Evolutionary conservation across 2,329 filamentous ascomycete species (phyloP).

Genomic region (Ophiostoma sp.): DNA sequence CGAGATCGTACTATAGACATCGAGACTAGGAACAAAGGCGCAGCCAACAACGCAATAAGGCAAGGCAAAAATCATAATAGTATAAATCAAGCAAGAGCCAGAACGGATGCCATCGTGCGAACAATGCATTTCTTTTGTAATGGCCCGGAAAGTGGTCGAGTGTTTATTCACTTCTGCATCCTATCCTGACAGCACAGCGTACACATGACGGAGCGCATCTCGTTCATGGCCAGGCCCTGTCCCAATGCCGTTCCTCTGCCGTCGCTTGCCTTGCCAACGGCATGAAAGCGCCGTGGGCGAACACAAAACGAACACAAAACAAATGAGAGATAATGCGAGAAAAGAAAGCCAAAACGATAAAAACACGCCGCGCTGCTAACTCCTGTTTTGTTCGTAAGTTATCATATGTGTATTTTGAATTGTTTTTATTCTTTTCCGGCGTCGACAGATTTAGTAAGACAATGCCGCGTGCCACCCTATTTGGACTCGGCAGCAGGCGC

Average conservation of each 20-base stretch:
- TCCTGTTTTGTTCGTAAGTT: neutral
- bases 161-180: neutral
- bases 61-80: neutral
- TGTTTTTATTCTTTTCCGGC: neutral
- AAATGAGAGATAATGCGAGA: neutral
- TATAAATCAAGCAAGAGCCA: neutral
- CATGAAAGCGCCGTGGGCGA: neutral
- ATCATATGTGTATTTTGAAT: neutral
- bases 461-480: neutral
- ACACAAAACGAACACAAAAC: neutral
- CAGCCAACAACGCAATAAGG: neutral
- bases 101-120: conserved; percentile 3
- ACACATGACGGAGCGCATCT: neutral
- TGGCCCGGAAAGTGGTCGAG: neutral
- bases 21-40: neutral
- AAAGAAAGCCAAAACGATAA: neutral
- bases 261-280: too few relatives aligned
- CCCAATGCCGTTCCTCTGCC: neutral
- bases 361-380: neutral
- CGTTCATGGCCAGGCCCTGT: neutral
- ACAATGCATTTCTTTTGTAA: conserved; percentile 7
- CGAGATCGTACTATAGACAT: neutral
- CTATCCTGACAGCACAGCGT: neutral
- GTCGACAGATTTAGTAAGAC: neutral
- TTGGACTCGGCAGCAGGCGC: neutral